phyloP scores from a whole-genome alignment of 208 protist genomes.

The Crithidia acanthocephali region DNA sequence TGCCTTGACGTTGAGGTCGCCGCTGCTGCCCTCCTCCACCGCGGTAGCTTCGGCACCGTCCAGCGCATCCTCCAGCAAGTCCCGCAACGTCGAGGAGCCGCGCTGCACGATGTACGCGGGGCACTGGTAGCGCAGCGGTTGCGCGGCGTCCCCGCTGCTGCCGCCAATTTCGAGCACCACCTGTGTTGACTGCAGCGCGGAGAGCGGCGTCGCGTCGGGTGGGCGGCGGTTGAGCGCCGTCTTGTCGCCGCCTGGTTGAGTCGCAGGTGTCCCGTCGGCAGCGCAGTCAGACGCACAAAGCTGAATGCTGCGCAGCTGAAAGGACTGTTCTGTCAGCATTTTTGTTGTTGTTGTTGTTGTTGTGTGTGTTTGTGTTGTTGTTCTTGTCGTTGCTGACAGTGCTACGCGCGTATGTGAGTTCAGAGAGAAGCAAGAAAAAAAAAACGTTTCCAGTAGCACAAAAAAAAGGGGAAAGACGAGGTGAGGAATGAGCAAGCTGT shows the following conservation, averaged over 20 bases:
- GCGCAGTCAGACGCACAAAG: background rate
- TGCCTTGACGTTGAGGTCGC: background rate
- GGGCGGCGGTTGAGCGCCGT: no score
- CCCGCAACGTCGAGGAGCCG: slow-evolving; percentile 42
- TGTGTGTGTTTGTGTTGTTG: no score
- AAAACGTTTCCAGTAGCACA: no score
- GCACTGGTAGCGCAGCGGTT: slow-evolving; percentile 32
- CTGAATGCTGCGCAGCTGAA: slow-evolving; percentile 28
- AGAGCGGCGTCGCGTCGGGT: background rate
- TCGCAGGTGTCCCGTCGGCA: background rate
- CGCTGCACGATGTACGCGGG: slow-evolving; percentile 46
- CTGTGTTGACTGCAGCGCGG: slow-evolving; percentile 2
- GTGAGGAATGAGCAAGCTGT: no score
- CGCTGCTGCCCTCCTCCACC: no score
- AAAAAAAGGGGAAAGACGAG: no score
- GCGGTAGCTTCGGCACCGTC: slow-evolving; percentile 9
- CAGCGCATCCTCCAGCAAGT: slow-evolving; percentile 40
- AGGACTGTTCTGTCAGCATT: slow-evolving; percentile 6
- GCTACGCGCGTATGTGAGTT: no score
- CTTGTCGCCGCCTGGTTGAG: background rate
- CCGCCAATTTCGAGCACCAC: slow-evolving; percentile 31
- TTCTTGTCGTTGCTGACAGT: background rate
- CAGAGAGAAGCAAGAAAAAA: no score
- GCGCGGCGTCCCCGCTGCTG: background rate
- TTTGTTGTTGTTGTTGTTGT: slow-evolving; percentile 3